A percentile compares a stretch with the other conserved stretches of the same genome.
phyloP scores from a whole-genome alignment of 1,139 yeast species.

The Debaryomyces udenii region DNA sequence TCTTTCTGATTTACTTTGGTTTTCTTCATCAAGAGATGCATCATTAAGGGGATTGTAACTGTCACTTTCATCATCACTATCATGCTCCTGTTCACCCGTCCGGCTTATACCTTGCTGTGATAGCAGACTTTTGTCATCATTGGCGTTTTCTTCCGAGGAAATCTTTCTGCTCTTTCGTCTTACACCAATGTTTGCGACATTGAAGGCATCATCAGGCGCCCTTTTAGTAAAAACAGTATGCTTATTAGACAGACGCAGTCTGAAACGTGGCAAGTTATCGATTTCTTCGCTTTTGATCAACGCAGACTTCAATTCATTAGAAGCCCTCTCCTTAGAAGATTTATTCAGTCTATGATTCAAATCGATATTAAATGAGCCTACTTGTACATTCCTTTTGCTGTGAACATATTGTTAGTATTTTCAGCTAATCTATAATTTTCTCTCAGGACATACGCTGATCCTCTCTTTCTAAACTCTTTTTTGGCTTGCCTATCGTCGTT shows the following conservation, averaged over 20 bases:
- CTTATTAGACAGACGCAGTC: conserved; percentile 13
- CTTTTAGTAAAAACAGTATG: too few relatives aligned
- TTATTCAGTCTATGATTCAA: neutral
- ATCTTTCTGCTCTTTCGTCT: too few relatives aligned
- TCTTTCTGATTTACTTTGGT: too few relatives aligned
- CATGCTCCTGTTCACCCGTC: too few relatives aligned
- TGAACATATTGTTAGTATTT: conserved; percentile 15
- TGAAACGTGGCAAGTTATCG: conserved; percentile 27
- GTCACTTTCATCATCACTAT: too few relatives aligned
- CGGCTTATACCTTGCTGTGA: too few relatives aligned
- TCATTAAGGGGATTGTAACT: too few relatives aligned
- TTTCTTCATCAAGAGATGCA: too few relatives aligned
- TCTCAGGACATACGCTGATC: conserved; percentile 42
- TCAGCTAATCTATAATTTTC: neutral
- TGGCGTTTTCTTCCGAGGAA: too few relatives aligned
- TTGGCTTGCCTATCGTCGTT: conserved; percentile 22
- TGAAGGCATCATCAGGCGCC: too few relatives aligned
- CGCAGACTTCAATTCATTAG: conserved; percentile 27
- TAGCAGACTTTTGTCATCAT: too few relatives aligned
- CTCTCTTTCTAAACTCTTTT: conserved; percentile 38
- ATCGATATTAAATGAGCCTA: conserved; percentile 15
- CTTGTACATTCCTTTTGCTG: conserved; percentile 20
- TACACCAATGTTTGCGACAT: too few relatives aligned
- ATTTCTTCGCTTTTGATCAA: conserved; percentile 27
- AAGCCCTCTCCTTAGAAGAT: conserved; percentile 10